Percentiles rank a stretch among this genome's conserved stretches.
Evolutionary conservation across 352 stramenopile genomes (phyloP).

Genomic region (Globisporangium carolinianum): DNA sequence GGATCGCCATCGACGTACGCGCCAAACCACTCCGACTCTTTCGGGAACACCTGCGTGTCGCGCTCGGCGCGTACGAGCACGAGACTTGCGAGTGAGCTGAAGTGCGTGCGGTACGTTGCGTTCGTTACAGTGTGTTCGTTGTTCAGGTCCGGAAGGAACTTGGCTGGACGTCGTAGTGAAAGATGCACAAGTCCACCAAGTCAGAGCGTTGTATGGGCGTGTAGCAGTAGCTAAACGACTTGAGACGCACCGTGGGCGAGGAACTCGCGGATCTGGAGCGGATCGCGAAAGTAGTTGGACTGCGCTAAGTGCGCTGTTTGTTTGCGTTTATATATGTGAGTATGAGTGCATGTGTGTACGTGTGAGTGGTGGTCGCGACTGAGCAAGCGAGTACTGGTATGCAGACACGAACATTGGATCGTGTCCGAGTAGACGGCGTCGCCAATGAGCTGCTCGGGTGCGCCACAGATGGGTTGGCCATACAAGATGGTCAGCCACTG

Average conservation of each 20-base stretch:
- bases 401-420: constrained; percentile 55
- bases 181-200: background rate
- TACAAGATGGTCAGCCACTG: no score
- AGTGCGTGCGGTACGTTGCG: constrained; percentile 87
- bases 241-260: constrained; percentile 41
- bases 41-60: constrained; percentile 89
- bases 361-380: no score
- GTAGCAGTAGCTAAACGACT: background rate
- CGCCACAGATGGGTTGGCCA: no score
- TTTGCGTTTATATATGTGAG: no score
- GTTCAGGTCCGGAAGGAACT: constrained; percentile 85
- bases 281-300: constrained; percentile 92
- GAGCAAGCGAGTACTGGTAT: no score
- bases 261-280: constrained; percentile 62
- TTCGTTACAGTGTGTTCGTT: constrained; percentile 83
- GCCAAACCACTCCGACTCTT: constrained; percentile 84
- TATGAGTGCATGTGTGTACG: no score
- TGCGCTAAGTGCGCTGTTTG: constrained; percentile 73
- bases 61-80: constrained; percentile 85
- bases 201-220: no score
- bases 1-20: constrained; percentile 73
- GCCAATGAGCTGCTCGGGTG: constrained; percentile 64
- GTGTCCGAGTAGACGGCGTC: constrained; percentile 78
- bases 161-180: constrained; percentile 20
- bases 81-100: constrained; percentile 75